A percentile compares a stretch with the other conserved stretches of the same genome.
These are phyloP conservation scores for Microcos paniculata DNA, from an alignment of 345 rosid species.

Conservation along the genomic window DNA sequence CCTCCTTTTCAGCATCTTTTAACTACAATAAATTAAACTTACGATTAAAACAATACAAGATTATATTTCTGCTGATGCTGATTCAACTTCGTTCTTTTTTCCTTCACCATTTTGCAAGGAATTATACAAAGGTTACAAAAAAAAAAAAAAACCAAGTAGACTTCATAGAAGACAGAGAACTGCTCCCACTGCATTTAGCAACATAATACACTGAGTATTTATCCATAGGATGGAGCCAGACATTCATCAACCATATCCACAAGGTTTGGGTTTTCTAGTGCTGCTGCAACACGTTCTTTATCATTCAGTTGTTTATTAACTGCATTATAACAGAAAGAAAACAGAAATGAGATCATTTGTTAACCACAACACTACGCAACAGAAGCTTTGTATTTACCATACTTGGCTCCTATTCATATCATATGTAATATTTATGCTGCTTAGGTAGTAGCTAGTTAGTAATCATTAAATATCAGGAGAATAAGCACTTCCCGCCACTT, in stretches of 20 bases:
- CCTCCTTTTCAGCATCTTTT: no score
- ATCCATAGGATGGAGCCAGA: conserved; percentile 61
- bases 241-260: conserved; percentile 92
- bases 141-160: background rate
- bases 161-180: background rate
- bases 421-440: background rate
- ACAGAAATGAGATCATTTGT: background rate
- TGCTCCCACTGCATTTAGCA: background rate
- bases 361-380: background rate
- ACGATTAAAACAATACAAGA: no score
- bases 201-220: conserved; percentile 13
- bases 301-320: conserved; percentile 94
- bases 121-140: background rate
- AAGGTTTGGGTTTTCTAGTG: conserved; percentile 88
- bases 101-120: background rate
- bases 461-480: background rate
- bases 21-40: no score
- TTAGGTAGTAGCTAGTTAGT: background rate
- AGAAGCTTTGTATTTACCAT: background rate
- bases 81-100: no score
- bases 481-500: background rate
- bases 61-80: no score
- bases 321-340: conserved; percentile 32
- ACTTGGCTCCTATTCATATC: background rate
- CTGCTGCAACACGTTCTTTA: conserved; percentile 91